Evolutionary conservation across 495 filamentous ascomycete species (phyloP).

Genomic region (Neurospora terricola): DNA sequence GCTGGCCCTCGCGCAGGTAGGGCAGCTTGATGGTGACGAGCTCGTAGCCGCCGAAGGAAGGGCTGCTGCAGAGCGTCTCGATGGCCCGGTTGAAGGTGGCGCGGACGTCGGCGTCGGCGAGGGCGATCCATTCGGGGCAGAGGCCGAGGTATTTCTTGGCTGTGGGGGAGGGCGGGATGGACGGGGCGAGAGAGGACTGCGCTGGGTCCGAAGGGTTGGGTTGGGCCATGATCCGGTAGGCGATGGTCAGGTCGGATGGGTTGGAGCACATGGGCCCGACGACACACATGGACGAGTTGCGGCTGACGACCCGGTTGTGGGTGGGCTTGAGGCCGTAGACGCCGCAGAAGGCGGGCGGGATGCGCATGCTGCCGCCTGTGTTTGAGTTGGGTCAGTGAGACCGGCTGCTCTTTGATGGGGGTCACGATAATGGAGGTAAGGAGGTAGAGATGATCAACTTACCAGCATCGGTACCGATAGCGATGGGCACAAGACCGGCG

Average conservation of each 20-base stretch:
- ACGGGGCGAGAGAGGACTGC: slow-evolving; percentile 29
- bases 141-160: slow-evolving; percentile 53
- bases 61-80: slow-evolving; percentile 39
- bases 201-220: slow-evolving; percentile 48
- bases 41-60: slow-evolving; percentile 33
- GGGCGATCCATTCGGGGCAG: slow-evolving; percentile 63
- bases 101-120: slow-evolving; percentile 53
- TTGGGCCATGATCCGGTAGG: slow-evolving; percentile 63
- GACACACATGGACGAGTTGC: slow-evolving; percentile 55
- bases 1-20: slow-evolving; percentile 60
- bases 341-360: slow-evolving; percentile 76
- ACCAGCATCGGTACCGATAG: slow-evolving; percentile 73
- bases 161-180: slow-evolving; percentile 32
- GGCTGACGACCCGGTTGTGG: slow-evolving; percentile 54
- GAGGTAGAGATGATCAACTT: background rate
- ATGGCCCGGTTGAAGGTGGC: slow-evolving; percentile 51
- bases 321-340: slow-evolving; percentile 81
- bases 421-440: background rate
- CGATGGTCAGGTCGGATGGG: slow-evolving; percentile 71
- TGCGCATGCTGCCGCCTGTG: slow-evolving; percentile 63
- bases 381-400: background rate
- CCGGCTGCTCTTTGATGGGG: background rate
- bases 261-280: slow-evolving; percentile 67
- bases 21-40: slow-evolving; percentile 68
- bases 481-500: slow-evolving; percentile 69